These are phyloP conservation scores for Endothia cerciana DNA, from an alignment of 2,329 filamentous ascomycete genomes.

Conservation along the genomic window DNA sequence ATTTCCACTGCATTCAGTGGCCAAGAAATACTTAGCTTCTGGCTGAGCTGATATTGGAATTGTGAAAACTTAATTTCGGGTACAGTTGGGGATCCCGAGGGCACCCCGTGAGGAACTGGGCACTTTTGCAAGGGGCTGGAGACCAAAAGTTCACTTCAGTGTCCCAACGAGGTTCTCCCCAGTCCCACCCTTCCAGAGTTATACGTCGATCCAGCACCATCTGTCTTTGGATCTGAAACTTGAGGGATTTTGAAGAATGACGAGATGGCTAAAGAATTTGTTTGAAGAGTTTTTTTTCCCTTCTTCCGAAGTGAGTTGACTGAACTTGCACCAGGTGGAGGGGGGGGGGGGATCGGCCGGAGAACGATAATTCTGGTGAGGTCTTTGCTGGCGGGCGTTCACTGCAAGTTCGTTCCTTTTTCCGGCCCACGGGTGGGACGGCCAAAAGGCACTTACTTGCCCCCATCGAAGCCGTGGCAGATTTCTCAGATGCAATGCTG, in stretches of 20 bases:
- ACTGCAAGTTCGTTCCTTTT: no score
- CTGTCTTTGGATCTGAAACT: background rate
- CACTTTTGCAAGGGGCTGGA: conserved; percentile 8
- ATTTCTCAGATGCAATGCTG: background rate
- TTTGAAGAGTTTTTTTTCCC: no score
- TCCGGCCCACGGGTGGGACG: no score
- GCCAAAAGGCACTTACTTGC: no score
- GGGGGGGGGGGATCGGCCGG: background rate
- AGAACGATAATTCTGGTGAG: background rate
- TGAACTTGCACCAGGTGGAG: background rate
- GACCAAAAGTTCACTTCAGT: conserved; percentile 7
- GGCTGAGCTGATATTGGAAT: background rate
- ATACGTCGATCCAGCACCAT: background rate
- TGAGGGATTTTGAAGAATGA: background rate
- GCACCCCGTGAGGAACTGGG: background rate
- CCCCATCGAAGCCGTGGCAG: background rate
- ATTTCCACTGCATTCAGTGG: conserved; percentile 3
- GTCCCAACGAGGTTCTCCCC: background rate
- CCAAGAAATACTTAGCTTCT: background rate
- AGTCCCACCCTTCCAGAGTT: background rate
- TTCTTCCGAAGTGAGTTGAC: background rate
- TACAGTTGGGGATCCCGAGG: background rate
- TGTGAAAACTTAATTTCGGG: conserved; percentile 11
- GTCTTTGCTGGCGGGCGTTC: no score
- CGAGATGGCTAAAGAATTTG: background rate